A percentile compares a stretch with the other conserved stretches of the same genome.
phyloP scores from a whole-genome alignment of 331 rosid species.

The Rhamnella rubrinervis region DNA sequence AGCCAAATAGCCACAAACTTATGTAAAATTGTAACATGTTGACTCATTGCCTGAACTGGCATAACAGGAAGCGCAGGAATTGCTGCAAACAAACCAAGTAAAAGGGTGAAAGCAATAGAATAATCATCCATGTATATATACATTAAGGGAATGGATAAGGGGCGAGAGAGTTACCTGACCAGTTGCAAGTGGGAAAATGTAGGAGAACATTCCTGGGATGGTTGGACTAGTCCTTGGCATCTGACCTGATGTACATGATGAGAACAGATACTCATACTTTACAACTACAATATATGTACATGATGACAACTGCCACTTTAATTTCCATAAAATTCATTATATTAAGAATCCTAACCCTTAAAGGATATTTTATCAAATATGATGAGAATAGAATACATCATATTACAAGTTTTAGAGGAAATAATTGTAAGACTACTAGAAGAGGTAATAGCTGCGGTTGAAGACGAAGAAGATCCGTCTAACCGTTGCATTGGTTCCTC shows the following conservation, averaged over 20 bases:
- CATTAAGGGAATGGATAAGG: too few relatives aligned
- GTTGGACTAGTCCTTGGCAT: slow-evolving; percentile 40
- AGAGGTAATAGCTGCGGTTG: slow-evolving; percentile 79
- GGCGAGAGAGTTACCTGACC: too few relatives aligned
- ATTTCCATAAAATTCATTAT: slow-evolving; percentile 24
- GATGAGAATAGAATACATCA: slow-evolving; percentile 9
- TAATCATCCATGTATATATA: too few relatives aligned
- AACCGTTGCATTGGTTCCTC: slow-evolving; percentile 95
- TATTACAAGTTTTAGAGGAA: slow-evolving; percentile 56
- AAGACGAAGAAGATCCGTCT: slow-evolving; percentile 98
- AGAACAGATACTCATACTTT: slow-evolving; percentile 19
- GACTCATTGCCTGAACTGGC: slow-evolving; percentile 99
- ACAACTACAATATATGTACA: slow-evolving; percentile 20
- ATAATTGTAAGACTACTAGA: slow-evolving; percentile 89
- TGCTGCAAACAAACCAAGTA: too few relatives aligned
- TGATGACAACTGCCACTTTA: slow-evolving; percentile 36
- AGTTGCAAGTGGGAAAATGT: too few relatives aligned
- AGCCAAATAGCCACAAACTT: neutral
- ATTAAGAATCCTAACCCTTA: slow-evolving; percentile 38
- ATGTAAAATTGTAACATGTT: slow-evolving; percentile 39
- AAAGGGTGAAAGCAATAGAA: too few relatives aligned
- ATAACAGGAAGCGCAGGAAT: slow-evolving; percentile 67
- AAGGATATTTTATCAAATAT: slow-evolving; percentile 19
- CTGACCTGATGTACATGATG: slow-evolving; percentile 62
- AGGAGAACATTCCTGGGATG: too few relatives aligned